Conservation (phyloP, 1,284 basidiomycete species). For the Puccinia novopanici region DNA sequence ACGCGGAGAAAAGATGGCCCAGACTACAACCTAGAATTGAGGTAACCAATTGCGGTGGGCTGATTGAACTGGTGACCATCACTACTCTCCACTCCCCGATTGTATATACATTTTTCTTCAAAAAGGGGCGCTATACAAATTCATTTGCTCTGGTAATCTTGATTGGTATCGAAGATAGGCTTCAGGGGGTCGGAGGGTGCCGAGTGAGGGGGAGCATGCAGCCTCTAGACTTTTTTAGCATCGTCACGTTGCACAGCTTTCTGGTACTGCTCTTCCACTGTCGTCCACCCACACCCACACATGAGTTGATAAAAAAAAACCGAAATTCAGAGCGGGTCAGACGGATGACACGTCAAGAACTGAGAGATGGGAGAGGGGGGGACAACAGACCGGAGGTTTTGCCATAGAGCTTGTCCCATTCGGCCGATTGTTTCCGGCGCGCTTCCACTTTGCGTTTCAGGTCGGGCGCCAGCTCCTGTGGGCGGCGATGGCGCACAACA, state of each 20-base stretch:
- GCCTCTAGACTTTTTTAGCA: conserved; percentile 1
- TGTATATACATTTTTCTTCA: too few relatives aligned
- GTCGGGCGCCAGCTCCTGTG: conserved; percentile 32
- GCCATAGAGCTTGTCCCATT: conserved; percentile 43
- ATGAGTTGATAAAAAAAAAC: not conserved
- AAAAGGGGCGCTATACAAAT: too few relatives aligned
- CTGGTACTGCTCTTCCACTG: conserved; percentile 39
- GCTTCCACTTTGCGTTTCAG: conserved; percentile 31
- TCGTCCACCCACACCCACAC: not conserved
- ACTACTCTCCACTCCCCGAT: too few relatives aligned
- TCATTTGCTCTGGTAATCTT: not conserved
- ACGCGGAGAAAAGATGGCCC: too few relatives aligned
- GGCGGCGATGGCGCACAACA: not conserved
- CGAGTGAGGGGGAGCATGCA: too few relatives aligned
- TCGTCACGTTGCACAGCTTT: conserved; percentile 24
- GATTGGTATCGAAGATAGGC: not conserved
- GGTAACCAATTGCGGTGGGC: too few relatives aligned
- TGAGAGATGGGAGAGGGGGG: too few relatives aligned
- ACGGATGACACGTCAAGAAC: not conserved
- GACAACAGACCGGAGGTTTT: conserved; percentile 17
- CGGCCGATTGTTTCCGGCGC: conserved; percentile 24
- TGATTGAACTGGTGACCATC: too few relatives aligned
- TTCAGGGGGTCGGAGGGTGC: too few relatives aligned
- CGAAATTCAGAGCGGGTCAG: not conserved
- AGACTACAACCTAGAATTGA: too few relatives aligned